Evolutionary conservation across 1,284 basidiomycete genomes (phyloP), one percentile per base, ranked within the genome.

Genomic region (Moesziomyces globuligerus): DNA sequence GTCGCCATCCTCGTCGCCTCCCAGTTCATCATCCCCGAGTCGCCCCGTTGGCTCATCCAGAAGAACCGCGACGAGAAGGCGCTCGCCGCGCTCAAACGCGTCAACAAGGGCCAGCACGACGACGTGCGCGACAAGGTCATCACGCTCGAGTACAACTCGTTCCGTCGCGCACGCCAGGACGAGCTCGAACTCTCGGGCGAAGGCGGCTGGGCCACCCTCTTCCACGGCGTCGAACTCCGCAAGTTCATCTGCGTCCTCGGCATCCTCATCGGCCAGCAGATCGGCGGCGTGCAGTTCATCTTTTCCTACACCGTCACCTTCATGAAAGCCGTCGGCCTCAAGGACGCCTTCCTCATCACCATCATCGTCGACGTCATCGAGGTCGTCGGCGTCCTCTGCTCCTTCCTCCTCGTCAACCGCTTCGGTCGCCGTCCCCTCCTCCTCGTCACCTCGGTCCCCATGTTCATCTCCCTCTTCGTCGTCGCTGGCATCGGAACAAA

Each of bases 361-460:
- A 83, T 84, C 58, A 76, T 80, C 39, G 74, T 76, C 54, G 73
- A 78, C 26, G 57, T 74, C 58, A 59, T 79, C 59, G 84, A 85
- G 58, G 84, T 85, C 17, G 74, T 84, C 47, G 84, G 84, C 61
- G 79, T 83, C 18, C 50, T 81, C 43, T 77, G 75, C 38, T 82
- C 80, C 1, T 84, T 85, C 83, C 80, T 83, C 55, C 62, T 85
- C 21, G 84, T 85, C 58, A 82, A 84, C 66, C 79, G 84, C 41
- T 84, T 83, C 70, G 84, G 84, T n/a, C 81, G 85, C 51, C 75
- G 85, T 26, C 83, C 84, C 3, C 59, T 85, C 25, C 79, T 85
- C 20, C 74, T 85, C 43, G 82, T 69, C 40, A 83, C 82, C 25
- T 83, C 83, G 55, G 67, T 83, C 23, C 81, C 83, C 69, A 85